Conservation (phyloP, 2,329 filamentous ascomycete species). For the Dactylellina sp. region DNA sequence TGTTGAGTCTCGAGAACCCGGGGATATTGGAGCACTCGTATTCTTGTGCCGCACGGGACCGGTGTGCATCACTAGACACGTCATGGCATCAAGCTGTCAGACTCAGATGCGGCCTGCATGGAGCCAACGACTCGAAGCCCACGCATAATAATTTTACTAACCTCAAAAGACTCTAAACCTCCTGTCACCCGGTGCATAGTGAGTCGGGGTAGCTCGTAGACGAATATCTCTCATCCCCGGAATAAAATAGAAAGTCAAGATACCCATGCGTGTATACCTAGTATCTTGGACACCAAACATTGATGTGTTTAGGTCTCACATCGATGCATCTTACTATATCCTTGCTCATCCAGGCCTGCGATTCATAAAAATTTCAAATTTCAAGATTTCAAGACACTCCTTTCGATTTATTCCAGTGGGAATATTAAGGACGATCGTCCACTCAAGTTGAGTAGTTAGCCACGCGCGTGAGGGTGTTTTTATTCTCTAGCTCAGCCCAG, state of each 20-base stretch:
- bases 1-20: no score
- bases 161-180: neutral
- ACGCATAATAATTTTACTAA: neutral
- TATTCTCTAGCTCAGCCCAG: neutral
- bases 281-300: constrained; percentile 9
- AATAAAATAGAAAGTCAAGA: constrained; percentile 13
- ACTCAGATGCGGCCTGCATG: no score
- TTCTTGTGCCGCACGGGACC: no score
- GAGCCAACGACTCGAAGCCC: no score
- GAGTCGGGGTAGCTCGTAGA: neutral
- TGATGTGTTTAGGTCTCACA: constrained; percentile 33
- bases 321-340: constrained; percentile 15
- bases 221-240: constrained; percentile 4
- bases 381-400: constrained; percentile 18
- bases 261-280: constrained; percentile 17
- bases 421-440: neutral
- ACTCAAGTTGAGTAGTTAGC: neutral
- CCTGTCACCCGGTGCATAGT: neutral
- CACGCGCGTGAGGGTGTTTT: constrained; percentile 11
- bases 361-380: constrained; percentile 6
- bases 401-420: constrained; percentile 7
- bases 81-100: no score
- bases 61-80: no score
- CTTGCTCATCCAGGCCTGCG: constrained; percentile 4
- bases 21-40: no score